A percentile compares a stretch with the other conserved stretches of the same genome.
Conservation (phyloP, 352 stramenopile species). For the Globisporangium sylvaticum region DNA sequence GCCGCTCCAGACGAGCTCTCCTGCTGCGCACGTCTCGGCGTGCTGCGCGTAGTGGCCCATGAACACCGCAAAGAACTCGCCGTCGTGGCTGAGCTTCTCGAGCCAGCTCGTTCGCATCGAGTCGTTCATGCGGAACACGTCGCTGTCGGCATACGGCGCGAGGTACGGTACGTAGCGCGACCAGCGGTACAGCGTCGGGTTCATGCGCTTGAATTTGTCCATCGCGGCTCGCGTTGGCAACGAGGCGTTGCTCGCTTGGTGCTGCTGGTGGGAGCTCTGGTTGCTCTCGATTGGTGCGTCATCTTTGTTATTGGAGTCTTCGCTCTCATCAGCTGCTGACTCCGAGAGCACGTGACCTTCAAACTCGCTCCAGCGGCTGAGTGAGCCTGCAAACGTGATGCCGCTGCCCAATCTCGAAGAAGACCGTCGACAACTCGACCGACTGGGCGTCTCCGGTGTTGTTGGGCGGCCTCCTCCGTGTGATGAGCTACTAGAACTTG, state of each 20-base stretch:
- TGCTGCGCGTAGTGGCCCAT: slow-evolving; percentile 58
- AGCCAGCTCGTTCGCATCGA: slow-evolving; percentile 39
- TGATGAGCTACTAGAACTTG: background rate
- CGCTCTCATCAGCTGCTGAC: slow-evolving; percentile 16
- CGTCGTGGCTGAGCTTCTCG: slow-evolving; percentile 53
- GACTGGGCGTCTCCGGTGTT: background rate
- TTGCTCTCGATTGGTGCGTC: slow-evolving; percentile 7
- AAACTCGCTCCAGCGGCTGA: slow-evolving; percentile 60
- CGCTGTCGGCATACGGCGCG: slow-evolving; percentile 39
- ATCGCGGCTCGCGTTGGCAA: slow-evolving; percentile 11
- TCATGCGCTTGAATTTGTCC: slow-evolving; percentile 45
- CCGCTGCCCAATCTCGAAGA: slow-evolving; percentile 46
- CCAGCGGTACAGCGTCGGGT: slow-evolving; percentile 66
- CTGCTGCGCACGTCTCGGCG: slow-evolving; percentile 31
- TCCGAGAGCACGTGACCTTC: slow-evolving; percentile 40
- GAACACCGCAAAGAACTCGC: slow-evolving; percentile 73
- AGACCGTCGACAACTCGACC: slow-evolving; percentile 22
- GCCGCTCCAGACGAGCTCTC: slow-evolving; percentile 39
- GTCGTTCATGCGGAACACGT: slow-evolving; percentile 57
- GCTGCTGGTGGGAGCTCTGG: slow-evolving; percentile 23
- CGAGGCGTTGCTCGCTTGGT: background rate
- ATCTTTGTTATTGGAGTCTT: slow-evolving; percentile 4
- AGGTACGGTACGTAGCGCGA: slow-evolving; percentile 55
- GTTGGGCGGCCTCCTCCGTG: background rate
- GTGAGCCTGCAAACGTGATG: slow-evolving; percentile 46